Percentiles rank a stretch among this genome's conserved stretches.
phyloP scores from a whole-genome alignment of 2,329 filamentous ascomycete genomes.

The Zarea fungicola region DNA sequence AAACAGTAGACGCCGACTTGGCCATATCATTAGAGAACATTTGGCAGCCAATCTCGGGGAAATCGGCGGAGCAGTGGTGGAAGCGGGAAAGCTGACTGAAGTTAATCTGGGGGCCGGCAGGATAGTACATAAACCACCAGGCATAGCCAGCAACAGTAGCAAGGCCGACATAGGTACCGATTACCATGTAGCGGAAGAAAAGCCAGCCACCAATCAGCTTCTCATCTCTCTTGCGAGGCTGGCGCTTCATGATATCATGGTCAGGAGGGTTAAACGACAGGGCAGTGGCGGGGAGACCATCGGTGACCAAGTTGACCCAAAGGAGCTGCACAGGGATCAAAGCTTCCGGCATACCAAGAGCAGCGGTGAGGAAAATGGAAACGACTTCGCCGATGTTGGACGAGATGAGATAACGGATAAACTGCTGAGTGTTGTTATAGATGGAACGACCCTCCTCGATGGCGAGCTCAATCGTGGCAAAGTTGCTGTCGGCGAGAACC shows the following conservation, averaged over 20 bases:
- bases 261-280: conserved; percentile 98
- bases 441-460: conserved; percentile 97
- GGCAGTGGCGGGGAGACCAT: conserved; percentile 92
- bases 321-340: conserved; percentile 94
- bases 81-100: conserved; percentile 90
- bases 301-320: conserved; percentile 98
- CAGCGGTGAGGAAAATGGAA: conserved; percentile 96
- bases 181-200: conserved; percentile 95
- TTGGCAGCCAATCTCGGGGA: conserved; percentile 82
- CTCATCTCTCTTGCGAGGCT: conserved; percentile 88
- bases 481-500: conserved; percentile 98
- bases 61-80: conserved; percentile 82
- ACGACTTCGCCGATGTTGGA: conserved; percentile 99
- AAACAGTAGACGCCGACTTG: conserved; percentile 88
- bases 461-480: conserved; percentile 92
- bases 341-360: conserved; percentile 94
- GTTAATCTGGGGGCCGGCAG: conserved; percentile 80
- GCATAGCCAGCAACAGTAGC: conserved; percentile 96
- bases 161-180: conserved; percentile 89
- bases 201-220: conserved; percentile 90
- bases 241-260: conserved; percentile 93
- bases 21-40: conserved; percentile 87
- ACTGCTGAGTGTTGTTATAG: conserved; percentile 99
- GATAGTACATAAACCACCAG: conserved; percentile 99
- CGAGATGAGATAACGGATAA: conserved; percentile 97